Base-by-base conservation (phyloP, 176 grass and related monocot genomes). In the Chrysopogon serrulatus region DNA sequence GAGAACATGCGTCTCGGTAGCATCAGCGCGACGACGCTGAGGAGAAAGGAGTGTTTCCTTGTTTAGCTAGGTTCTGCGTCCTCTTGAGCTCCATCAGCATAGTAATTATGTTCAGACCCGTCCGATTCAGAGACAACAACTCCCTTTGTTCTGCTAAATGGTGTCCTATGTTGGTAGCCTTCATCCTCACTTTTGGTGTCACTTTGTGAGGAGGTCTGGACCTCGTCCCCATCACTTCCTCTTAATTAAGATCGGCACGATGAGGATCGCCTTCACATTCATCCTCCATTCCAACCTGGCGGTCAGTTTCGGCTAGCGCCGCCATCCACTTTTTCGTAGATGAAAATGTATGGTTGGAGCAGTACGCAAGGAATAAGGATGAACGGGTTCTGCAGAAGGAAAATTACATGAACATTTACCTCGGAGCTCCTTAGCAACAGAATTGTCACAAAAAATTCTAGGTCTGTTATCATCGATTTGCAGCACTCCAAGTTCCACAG, bases 191-290 rank as follows among this genome's bases (percentile, higher is more conserved):
- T 94, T 86, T 33, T 71, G 81, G 14, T 92, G 85, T 92, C 88
- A 87, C 92, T 92, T 91, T 92, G 88, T 42, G 91, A 85, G 12
- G 92, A 87, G 71, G 85, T 93, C 68, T 94, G 91, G 45, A 82
- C 81, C 54, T 93, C 93, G 77, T 89, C 95, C 65, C 71, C 86
- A 4, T 92, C 90, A 87, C 88, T 92, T 71, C 94, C 90, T 79
- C 95, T 73, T 83, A 87, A 56, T 92, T 88, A 79, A 80, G 21
- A 62, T 88, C 84, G 67, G 81, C 81, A 73, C 73, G 84, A 57
- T 94, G 81, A 68, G 82, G 82, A 87, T 98, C 95, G 35, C 79
- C 74, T 84, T 98, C 95, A 56, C 92, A 94, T 89, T 93, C 92
- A 19, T 88, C 90, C 84, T 93, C 95, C 86, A 92, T 92, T 54